Base-by-base conservation (phyloP, 2,329 filamentous ascomycete species). In the Stachybotrys chlorohalonatus region DNA sequence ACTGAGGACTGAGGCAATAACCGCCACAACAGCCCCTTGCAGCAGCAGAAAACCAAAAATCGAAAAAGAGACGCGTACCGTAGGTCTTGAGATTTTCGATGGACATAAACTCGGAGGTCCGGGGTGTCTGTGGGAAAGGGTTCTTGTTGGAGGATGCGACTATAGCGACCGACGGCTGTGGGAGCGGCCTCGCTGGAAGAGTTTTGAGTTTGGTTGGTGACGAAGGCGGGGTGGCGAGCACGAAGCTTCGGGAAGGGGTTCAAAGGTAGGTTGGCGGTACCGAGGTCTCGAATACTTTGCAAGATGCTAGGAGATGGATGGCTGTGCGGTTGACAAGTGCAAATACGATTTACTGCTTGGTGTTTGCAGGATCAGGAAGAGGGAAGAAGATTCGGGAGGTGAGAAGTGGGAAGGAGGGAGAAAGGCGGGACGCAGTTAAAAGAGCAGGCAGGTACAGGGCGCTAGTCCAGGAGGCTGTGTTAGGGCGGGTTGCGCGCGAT, bases 11-110 rank as follows among this genome's bases (percentile, higher is more conserved):
- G n/a, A 17, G 32, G 31, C 49, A 45, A 53, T 24, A 17, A 48
- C 47, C n/a, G n/a, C 9, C 47, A 46, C 11, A n/a, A 46, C 42
- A 5, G 47, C 47, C 2, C 11, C 47, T n/a, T 32, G 9, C 5
- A n/a, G 13, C 13, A 52, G 17, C 13, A 7, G 32, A 30, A 47
- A 49, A 24, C 24, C 15, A 46, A 54, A 53, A 9, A 42, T 5
- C 36, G 36, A 24, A 24, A 24, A 53, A 45, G 39, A 31, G 13
- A 24, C 55, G 81, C 89, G 72, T 79, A 94, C 89, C 89, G 86
- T 90, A 90, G 82, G 87, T 86, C 85, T 94, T 94, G 79, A 95
- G 88, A 84, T 95, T 95, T 91, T 94, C 89, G 89, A 94, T 94
- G 85, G 90, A 94, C 90, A 94, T 94, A 92, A 90, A 92, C 87